Percentiles rank a stretch among this genome's conserved stretches.
phyloP scores from a whole-genome alignment of 768 basidiomycete species.

The Phanerodontia chrysosporium region DNA sequence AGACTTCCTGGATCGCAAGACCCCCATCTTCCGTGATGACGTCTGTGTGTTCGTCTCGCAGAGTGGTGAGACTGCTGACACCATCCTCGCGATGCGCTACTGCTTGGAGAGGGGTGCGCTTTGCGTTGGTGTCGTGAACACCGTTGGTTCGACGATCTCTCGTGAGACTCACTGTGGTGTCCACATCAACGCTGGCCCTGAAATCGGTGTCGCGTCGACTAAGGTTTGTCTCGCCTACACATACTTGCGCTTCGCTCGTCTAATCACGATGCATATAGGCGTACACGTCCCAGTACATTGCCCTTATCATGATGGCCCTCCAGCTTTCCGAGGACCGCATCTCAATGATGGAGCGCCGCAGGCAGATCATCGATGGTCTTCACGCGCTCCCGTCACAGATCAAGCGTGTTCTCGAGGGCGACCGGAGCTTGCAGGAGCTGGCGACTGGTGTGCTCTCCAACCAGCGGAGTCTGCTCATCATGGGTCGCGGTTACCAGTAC shows the following conservation, averaged over 20 bases:
- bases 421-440: conserved; percentile 72
- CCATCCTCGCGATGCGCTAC: conserved; percentile 92
- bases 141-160: conserved; percentile 95
- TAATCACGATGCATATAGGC: conserved; percentile 46
- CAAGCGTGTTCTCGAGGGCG: conserved; percentile 78
- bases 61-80: conserved; percentile 98
- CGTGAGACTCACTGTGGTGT: conserved; percentile 99
- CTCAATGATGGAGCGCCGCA: conserved; percentile 84
- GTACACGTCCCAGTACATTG: conserved; percentile 98
- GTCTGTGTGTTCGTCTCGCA: conserved; percentile 95
- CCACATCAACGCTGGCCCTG: conserved; percentile 98
- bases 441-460: conserved; percentile 71
- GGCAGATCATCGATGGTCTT: conserved; percentile 89
- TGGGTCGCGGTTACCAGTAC: conserved; percentile 99
- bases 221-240: conserved; percentile 48
- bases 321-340: conserved; percentile 97
- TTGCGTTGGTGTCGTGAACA: conserved; percentile 97
- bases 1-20: conserved; percentile 98
- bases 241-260: not conserved
- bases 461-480: conserved; percentile 87
- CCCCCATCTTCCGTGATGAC: conserved; percentile 98
- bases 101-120: conserved; percentile 96
- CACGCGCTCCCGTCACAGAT: conserved; percentile 89
- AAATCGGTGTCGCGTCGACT: conserved; percentile 98
- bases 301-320: conserved; percentile 96